Conservation (phyloP, 148 eudicot genomes). For the Rhododendron ferrugineum region DNA sequence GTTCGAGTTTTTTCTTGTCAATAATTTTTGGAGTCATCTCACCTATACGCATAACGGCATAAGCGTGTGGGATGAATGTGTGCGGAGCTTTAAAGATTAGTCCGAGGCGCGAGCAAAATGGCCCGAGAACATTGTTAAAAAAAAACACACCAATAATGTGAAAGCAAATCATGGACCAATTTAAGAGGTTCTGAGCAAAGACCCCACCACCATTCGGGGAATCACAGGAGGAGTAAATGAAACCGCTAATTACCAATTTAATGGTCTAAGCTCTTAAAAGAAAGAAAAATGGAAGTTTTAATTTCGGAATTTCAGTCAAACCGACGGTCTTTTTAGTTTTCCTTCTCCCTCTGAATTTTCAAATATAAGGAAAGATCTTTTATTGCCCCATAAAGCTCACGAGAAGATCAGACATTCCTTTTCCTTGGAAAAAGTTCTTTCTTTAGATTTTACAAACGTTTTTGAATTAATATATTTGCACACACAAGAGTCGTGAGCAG, state of each 20-base stretch:
- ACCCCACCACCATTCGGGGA: neutral
- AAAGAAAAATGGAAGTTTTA: neutral
- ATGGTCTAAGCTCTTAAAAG: neutral
- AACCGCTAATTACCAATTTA: neutral
- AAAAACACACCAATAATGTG: neutral
- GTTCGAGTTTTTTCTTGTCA: no score
- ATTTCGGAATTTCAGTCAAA: neutral
- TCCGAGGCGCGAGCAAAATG: no score
- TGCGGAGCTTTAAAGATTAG: no score
- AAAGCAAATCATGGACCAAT: neutral
- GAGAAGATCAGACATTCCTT: conserved; percentile 11
- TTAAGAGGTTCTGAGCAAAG: neutral
- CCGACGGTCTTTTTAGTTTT: neutral
- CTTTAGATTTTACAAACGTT: neutral
- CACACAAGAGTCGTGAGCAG: neutral
- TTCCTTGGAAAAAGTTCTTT: neutral
- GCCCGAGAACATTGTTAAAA: no score
- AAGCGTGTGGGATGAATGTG: no score
- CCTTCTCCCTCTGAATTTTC: neutral
- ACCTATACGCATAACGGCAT: no score
- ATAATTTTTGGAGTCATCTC: no score
- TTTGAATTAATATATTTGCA: neutral
- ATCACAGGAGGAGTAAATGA: neutral
- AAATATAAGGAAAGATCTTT: neutral
- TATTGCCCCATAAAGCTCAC: neutral